phyloP scores from a whole-genome alignment of 331 rosid species.

The Cydonia oblonga region DNA sequence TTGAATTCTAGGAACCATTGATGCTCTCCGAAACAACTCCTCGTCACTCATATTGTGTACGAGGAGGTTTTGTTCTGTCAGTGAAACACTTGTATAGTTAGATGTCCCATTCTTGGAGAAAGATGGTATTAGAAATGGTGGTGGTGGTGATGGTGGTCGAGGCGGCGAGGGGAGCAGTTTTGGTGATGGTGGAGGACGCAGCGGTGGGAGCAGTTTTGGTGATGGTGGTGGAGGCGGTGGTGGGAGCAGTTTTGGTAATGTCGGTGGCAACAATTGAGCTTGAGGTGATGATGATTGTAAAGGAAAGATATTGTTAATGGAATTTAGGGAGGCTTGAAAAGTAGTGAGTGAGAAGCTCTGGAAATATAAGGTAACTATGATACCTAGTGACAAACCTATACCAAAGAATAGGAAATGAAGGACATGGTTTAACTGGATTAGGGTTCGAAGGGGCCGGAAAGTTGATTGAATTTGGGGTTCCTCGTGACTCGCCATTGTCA shows the following conservation, averaged over 20 bases:
- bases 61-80: slow-evolving; percentile 4
- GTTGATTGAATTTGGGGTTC: background rate
- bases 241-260: background rate
- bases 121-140: background rate
- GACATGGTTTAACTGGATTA: background rate
- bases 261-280: background rate
- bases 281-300: background rate
- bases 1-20: slow-evolving; percentile 18
- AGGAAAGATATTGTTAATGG: background rate
- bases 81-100: background rate
- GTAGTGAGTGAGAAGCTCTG: slow-evolving; percentile 14
- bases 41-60: slow-evolving; percentile 52
- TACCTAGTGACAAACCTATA: slow-evolving; percentile 30
- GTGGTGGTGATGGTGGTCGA: too few species aligned
- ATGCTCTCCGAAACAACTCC: slow-evolving; percentile 37
- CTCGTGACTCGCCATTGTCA: background rate
- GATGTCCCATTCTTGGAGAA: background rate
- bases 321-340: slow-evolving; percentile 6
- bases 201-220: too few species aligned
- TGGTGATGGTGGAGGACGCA: too few species aligned
- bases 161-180: too few species aligned
- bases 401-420: slow-evolving; percentile 14
- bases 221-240: background rate
- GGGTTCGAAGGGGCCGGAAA: background rate
- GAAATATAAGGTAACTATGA: slow-evolving; percentile 17